Evolutionary conservation across 2,329 filamentous ascomycete genomes (phyloP), one percentile per base, ranked within the genome.

Genomic region (Hortaea werneckii): DNA sequence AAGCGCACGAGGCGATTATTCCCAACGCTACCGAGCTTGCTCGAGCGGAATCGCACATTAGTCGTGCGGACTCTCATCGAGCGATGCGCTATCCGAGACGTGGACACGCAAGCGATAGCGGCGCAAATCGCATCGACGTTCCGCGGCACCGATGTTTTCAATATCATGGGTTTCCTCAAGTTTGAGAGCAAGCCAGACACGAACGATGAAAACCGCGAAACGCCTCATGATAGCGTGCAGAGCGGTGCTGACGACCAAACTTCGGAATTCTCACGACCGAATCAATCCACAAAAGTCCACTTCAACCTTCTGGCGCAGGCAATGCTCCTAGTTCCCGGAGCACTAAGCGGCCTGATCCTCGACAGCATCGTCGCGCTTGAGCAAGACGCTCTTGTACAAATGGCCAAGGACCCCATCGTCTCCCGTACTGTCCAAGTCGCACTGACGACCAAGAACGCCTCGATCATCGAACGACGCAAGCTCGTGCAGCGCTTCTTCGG

Each of bases 251-350:
- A 35, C 7, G 40, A 47, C 27, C 40, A 50, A 29, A 49, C 45
- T 9, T 49, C 53, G 11, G 46, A 45, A 28, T 49, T 44, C 5
- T 51, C 48, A 27, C 59, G 42, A 55, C 61, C 43, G 1, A 40
- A 54, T 6, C 51, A 57, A 34, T 50, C 52, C 5, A 50, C 46
- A 68, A 79, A 87, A 73, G 53, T 57, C 5, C 60, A 64, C 65
- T 87, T 62, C 89, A 98, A 68, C 87, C 84, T 95, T 40, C 76
- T 98, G 28, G 82, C 85, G 6, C 82, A 92, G 50, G 71, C 84
- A 4, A 83, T 98, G 71, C 78, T 96, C 42, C 69, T 77, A 6
- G 82, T 87, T 27, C 78, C 85, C 0, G 87, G 87, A 0, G 65
- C 76, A 1, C 71, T 89, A 1, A 75, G 78, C 46, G 78, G 78